Percentiles rank a stretch among this genome's conserved stretches.
Evolutionary conservation across 257 asterid genomes (phyloP).

Genomic region (Nicotiana paniculata): DNA sequence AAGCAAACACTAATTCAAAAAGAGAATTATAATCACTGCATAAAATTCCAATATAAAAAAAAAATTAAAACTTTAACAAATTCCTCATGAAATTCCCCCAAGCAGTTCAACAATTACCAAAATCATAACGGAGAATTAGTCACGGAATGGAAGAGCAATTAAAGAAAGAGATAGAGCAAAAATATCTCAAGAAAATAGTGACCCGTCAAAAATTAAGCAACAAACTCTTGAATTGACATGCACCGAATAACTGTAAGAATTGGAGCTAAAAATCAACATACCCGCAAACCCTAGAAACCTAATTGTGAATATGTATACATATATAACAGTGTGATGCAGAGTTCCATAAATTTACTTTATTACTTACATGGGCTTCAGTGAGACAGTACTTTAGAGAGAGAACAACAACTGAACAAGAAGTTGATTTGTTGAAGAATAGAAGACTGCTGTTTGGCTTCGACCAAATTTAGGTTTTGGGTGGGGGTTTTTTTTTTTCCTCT

Average conservation of each 20-base stretch:
- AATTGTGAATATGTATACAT: neutral
- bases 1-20: neutral
- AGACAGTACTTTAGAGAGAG: neutral
- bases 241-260: neutral
- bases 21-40: neutral
- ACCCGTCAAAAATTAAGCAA: neutral
- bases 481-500: too few species aligned
- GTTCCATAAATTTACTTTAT: neutral
- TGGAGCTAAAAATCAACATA: neutral
- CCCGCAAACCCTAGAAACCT: neutral
- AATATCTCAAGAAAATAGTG: neutral
- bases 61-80: neutral
- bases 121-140: neutral
- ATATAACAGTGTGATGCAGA: neutral
- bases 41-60: neutral
- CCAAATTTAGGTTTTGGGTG: conserved; percentile 3
- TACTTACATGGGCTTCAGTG: neutral
- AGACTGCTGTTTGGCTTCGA: neutral
- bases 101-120: neutral
- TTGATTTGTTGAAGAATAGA: neutral
- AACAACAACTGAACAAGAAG: neutral
- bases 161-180: neutral
- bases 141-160: neutral
- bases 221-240: neutral
- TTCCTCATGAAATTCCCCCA: neutral